Evolutionary conservation across 192 early-diverging fungal species (phyloP), one percentile per base, ranked within the genome.

Genomic region (Umbelopsis ramanniana): DNA sequence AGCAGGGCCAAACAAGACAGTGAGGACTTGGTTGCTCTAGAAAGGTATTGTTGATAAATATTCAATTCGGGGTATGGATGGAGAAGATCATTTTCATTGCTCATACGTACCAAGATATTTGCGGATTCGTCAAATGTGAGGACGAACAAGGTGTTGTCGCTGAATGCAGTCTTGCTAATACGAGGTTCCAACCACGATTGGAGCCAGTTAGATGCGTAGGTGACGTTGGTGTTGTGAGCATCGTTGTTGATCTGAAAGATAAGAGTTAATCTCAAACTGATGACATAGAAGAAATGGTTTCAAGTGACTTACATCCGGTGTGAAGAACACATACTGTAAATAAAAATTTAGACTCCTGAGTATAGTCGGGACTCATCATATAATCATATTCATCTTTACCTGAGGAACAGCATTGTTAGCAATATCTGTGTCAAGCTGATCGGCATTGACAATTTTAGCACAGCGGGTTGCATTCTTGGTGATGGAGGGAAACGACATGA

Each of bases 401-500:
- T 63, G 77, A 46, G 89, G 87, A 17, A 88, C 76, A 6, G 69
- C 75, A 24, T 77, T 78, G 26, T 79, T 80, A 3, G 82, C 73
- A 40, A 86, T 73, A 72, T 93, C 92, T 17, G 53, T 76, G 33
- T 76, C 74, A 35, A 93, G 70, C 74, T 92, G 83, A 33, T 75
- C 72, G 14, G 80, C 70, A 54, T 75, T 76, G 12, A 92, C 90
- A 57, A 93, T 85, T 6, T 89, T 91, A 52, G 83, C 82, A 74
- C 90, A 91, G 17, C 87, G 79, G 26, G 84, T 71, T 10, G 84
- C n/a, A 77, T 91, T 86, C 45, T 37, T 73, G 22, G 70, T 52
- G 66, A 93, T 88, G 46, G 75, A 76, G 53, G 71, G 81, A 70
- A 88, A 87, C 29, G 79, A 82, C 47, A 90, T 83, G 73, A 93